phyloP scores from a whole-genome alignment of 371 early-diverging fungal species.

The Apophysomyces trapeziformis region DNA sequence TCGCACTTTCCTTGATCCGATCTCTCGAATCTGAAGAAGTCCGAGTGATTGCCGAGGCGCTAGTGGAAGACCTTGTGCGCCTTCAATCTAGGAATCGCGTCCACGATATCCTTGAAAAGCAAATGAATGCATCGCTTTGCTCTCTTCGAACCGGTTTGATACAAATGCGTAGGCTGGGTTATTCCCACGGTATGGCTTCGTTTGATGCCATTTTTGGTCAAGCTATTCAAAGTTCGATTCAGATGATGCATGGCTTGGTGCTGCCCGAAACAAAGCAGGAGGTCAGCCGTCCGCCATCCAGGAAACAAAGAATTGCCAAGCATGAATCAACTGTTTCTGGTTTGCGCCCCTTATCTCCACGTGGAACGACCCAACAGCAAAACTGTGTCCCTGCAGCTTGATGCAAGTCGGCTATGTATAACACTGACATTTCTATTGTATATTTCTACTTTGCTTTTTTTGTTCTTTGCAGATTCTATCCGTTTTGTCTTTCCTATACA shows the following conservation, averaged over 20 bases:
- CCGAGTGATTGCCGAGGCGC: conserved; percentile 28
- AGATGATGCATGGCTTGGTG: conserved; percentile 12
- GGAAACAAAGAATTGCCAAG: neutral
- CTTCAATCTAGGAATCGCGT: conserved; percentile 20
- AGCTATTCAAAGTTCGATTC: conserved; percentile 12
- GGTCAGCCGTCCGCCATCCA: neutral
- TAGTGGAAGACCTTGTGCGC: conserved; percentile 38
- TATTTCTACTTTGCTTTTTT: neutral
- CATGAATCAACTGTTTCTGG: neutral
- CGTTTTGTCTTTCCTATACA: neutral
- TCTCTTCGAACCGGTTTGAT: conserved; percentile 18
- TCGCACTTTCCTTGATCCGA: conserved; percentile 35
- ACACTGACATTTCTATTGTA: neutral
- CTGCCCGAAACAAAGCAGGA: conserved; percentile 10
- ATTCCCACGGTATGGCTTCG: neutral
- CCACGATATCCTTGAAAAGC: conserved; percentile 3
- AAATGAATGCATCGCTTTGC: conserved; percentile 16
- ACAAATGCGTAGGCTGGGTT: conserved; percentile 18
- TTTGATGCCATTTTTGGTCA: conserved; percentile 14
- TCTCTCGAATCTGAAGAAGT: conserved; percentile 44
- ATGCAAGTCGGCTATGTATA: conserved; percentile 1
- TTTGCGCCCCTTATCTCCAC: neutral
- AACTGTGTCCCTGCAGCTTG: conserved; percentile 2
- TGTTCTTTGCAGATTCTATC: neutral
- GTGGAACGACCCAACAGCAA: neutral